Conservation (phyloP, 129 eudicot genomes). For the Gnaphalium uliginosum region DNA sequence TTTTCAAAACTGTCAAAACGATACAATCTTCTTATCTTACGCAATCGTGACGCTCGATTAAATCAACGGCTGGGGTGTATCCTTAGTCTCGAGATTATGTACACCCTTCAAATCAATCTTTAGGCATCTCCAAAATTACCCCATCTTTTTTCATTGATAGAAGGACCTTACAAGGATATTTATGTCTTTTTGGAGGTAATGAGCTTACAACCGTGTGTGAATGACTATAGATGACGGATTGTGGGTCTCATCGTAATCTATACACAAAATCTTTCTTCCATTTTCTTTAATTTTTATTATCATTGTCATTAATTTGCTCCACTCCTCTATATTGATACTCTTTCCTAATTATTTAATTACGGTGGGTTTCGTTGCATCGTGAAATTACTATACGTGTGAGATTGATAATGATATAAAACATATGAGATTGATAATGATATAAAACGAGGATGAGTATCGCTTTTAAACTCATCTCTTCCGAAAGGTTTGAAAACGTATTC, state of each 20-base stretch:
- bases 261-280: slow-evolving; percentile 33
- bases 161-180: background rate
- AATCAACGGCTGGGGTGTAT: slow-evolving; percentile 22
- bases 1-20: slow-evolving; percentile 27
- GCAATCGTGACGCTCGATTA: slow-evolving; percentile 32
- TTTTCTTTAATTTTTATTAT: slow-evolving; percentile 14
- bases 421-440: too few species aligned
- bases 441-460: too few species aligned
- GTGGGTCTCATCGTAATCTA: slow-evolving; percentile 37
- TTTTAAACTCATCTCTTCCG: too few species aligned
- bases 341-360: too few species aligned
- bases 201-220: background rate
- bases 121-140: slow-evolving; percentile 4
- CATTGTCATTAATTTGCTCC: slow-evolving; percentile 20
- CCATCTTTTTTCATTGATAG: background rate
- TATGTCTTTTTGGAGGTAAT: slow-evolving; percentile 11
- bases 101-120: slow-evolving; percentile 34
- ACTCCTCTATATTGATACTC: slow-evolving; percentile 29
- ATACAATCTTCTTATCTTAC: slow-evolving; percentile 22
- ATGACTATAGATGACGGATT: slow-evolving; percentile 35
- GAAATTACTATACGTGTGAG: too few species aligned
- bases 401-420: too few species aligned
- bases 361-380: too few species aligned
- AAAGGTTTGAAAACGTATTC: too few species aligned
- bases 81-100: slow-evolving; percentile 27